These are phyloP conservation scores for Clathrospora elynae DNA, from an alignment of 2,329 filamentous ascomycete species.

Conservation along the genomic window DNA sequence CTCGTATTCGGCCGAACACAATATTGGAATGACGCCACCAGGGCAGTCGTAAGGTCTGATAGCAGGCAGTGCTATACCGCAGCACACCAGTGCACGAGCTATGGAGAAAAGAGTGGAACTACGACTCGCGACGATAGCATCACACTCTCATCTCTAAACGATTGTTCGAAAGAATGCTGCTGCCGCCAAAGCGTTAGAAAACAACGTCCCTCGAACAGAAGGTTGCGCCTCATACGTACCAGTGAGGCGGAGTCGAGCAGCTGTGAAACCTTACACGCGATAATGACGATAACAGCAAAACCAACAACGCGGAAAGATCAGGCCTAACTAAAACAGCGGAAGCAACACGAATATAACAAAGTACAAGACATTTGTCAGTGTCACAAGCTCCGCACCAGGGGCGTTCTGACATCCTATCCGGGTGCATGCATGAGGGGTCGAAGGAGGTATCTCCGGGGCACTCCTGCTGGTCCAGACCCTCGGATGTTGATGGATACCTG, in stretches of 20 bases:
- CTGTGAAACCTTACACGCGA: no score
- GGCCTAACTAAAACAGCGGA: no score
- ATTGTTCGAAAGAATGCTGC: background rate
- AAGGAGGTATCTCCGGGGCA: background rate
- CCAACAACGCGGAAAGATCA: background rate
- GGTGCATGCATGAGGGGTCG: constrained; percentile 2
- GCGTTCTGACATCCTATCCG: constrained; percentile 2
- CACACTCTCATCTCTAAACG: constrained; percentile 3
- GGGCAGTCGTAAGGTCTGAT: no score
- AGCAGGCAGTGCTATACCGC: constrained; percentile 7
- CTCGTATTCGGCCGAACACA: no score
- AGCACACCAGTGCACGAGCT: constrained; percentile 1
- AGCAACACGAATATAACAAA: no score
- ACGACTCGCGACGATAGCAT: constrained; percentile 1
- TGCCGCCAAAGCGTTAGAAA: constrained; percentile 5
- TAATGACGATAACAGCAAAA: no score
- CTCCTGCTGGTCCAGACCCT: constrained; percentile 6
- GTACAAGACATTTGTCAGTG: no score
- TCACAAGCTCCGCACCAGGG: background rate
- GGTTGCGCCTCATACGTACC: no score
- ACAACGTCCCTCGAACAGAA: no score
- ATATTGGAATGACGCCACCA: no score
- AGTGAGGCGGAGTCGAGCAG: no score
- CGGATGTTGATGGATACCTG: constrained; percentile 1
- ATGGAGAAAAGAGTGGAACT: constrained; percentile 1